Percentiles rank a stretch among this genome's conserved stretches.
phyloP scores from a whole-genome alignment of 805 yeast species.

The Torulaspora indica region DNA sequence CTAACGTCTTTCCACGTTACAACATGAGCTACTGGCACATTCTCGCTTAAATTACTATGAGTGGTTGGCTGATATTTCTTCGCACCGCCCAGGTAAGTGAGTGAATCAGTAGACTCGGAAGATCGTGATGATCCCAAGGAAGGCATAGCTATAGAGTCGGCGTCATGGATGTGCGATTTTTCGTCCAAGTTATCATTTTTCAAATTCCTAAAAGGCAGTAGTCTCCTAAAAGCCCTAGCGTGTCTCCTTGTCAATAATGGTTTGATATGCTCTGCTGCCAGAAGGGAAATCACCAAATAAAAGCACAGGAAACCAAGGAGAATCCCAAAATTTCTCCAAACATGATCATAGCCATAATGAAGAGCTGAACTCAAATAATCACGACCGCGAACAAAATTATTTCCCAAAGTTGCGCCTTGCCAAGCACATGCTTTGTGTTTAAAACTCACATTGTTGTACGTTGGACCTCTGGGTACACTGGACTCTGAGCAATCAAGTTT shows the following conservation, averaged over 20 bases:
- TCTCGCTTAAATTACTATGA: neutral
- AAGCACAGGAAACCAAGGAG: constrained; percentile 46
- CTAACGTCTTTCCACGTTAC: constrained; percentile 61
- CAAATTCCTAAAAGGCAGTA: neutral
- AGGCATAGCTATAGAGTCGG: neutral
- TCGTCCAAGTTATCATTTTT: neutral
- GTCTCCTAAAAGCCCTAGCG: neutral
- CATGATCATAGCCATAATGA: constrained; percentile 51
- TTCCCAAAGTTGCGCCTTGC: constrained; percentile 59
- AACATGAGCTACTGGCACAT: constrained; percentile 37
- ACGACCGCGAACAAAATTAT: constrained; percentile 49
- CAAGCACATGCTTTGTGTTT: constrained; percentile 50
- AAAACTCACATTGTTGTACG: constrained; percentile 41
- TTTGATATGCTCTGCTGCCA: constrained; percentile 34
- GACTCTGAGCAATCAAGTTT: constrained; percentile 49
- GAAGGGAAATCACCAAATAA: constrained; percentile 30
- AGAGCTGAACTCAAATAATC: constrained; percentile 46
- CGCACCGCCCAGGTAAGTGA: neutral
- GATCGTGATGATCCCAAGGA: neutral
- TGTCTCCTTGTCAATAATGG: constrained; percentile 24
- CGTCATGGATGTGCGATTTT: neutral
- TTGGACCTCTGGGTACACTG: constrained; percentile 58
- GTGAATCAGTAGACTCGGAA: neutral
- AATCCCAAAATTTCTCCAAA: constrained; percentile 78
- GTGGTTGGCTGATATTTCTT: neutral